These are phyloP conservation scores for Jaminaea rosea DNA, from an alignment of 1,284 basidiomycete genomes.

Conservation along the genomic window DNA sequence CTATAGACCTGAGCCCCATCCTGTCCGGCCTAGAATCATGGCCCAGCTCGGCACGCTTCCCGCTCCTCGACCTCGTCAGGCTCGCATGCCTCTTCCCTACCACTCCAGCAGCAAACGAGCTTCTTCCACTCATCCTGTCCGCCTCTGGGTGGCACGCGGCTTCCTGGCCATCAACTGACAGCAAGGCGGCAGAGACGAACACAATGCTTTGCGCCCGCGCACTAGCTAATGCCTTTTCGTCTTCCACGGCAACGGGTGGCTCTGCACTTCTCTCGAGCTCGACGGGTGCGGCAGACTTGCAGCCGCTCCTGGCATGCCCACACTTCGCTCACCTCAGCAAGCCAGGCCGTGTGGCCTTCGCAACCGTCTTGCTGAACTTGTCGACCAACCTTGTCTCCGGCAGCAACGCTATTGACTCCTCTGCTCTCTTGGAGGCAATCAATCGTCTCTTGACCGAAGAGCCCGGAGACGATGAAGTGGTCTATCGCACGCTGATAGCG, in stretches of 20 bases:
- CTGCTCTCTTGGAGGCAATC: background rate
- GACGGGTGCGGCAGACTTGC: constrained; percentile 53
- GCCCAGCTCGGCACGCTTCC: constrained; percentile 72
- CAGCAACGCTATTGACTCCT: background rate
- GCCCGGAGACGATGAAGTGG: constrained; percentile 66
- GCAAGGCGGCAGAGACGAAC: constrained; percentile 73
- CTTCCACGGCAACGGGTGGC: constrained; percentile 50
- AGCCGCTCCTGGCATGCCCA: constrained; percentile 15
- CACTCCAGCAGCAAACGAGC: constrained; percentile 52
- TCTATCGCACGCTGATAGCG: constrained; percentile 74
- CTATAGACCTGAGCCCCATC: constrained; percentile 18
- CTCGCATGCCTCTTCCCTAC: constrained; percentile 60
- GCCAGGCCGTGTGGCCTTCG: constrained; percentile 62
- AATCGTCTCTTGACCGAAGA: constrained; percentile 42
- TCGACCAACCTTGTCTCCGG: constrained; percentile 4
- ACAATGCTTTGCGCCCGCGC: constrained; percentile 72
- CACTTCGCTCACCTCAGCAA: constrained; percentile 54
- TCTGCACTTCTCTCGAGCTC: constrained; percentile 54
- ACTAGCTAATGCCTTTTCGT: constrained; percentile 71
- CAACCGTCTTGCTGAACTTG: constrained; percentile 66
- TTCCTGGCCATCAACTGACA: constrained; percentile 51
- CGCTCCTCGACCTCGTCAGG: constrained; percentile 80
- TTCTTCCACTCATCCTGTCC: constrained; percentile 60
- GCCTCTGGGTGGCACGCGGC: constrained; percentile 63
- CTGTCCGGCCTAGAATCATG: constrained; percentile 61